phyloP scores from a whole-genome alignment of 2,329 filamentous ascomycete species.

The Cladosporium sp. region DNA sequence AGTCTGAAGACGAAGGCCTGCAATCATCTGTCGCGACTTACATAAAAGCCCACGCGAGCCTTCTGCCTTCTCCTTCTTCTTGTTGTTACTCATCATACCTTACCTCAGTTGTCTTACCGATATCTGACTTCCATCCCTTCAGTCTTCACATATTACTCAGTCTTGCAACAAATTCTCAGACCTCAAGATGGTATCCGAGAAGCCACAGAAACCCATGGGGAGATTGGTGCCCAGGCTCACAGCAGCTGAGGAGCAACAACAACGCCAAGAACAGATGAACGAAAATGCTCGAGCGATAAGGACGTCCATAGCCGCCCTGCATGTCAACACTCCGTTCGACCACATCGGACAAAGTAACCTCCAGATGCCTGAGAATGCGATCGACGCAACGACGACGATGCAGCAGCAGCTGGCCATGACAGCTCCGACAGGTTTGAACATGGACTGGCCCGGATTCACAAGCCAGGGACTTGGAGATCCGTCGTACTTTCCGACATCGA shows the following conservation, averaged over 20 bases:
- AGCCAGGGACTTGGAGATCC: not conserved
- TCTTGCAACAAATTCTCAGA: not conserved
- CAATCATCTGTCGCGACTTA: not conserved
- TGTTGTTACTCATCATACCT: not conserved
- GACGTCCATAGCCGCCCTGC: not conserved
- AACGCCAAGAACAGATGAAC: not conserved
- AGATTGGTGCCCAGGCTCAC: not conserved
- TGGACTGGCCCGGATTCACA: not conserved
- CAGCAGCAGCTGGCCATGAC: not conserved
- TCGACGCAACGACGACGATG: not conserved
- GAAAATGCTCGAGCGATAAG: not conserved
- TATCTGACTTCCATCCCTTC: not conserved
- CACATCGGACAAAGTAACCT: not conserved
- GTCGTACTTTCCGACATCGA: not conserved
- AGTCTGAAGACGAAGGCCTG: not conserved
- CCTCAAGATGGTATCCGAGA: not conserved
- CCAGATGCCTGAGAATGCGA: not conserved
- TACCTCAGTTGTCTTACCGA: not conserved
- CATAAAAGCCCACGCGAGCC: not conserved
- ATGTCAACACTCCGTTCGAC: not conserved
- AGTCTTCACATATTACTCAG: not conserved
- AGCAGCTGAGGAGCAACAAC: not conserved
- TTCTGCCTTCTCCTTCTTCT: not conserved
- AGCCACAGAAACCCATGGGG: too few relatives aligned
- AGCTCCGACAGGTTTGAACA: not conserved